Conservation (phyloP, 2,329 filamentous ascomycete species). For the Botrytis fabae region DNA sequence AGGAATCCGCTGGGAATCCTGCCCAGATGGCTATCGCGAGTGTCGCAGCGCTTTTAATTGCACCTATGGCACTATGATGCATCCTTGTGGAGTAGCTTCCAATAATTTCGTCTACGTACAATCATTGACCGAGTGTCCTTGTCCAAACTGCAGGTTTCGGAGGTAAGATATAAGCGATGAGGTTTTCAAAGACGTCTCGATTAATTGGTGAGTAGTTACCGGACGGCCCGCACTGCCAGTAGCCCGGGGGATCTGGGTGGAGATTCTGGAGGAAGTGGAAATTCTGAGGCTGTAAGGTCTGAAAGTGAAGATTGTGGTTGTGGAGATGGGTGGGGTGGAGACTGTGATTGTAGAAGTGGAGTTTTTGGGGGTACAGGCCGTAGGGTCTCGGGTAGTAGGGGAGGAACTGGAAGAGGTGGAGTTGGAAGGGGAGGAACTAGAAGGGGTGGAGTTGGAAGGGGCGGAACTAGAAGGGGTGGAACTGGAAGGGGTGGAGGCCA, state of each 20-base stretch:
- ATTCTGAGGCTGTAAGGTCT: background rate
- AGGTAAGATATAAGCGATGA: background rate
- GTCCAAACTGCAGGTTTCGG: background rate
- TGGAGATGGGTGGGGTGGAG: background rate
- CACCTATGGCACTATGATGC: background rate
- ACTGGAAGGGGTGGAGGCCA: background rate
- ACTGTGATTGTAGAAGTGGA: background rate
- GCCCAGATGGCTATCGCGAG: background rate
- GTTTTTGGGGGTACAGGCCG: background rate
- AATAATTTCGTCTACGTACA: background rate
- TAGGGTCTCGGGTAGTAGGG: background rate
- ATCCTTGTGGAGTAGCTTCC: background rate
- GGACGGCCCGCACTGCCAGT: background rate
- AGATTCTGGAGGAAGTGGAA: background rate
- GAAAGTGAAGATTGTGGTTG: background rate
- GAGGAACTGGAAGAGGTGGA: background rate
- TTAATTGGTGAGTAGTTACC: background rate
- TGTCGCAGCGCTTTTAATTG: background rate
- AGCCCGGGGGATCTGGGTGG: background rate
- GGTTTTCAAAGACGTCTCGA: background rate
- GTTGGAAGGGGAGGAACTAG: background rate
- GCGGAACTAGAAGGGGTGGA: too few species aligned
- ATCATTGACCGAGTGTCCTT: background rate
- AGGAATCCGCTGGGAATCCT: background rate
- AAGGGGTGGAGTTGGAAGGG: background rate